A percentile compares a stretch with the other conserved stretches of the same genome.
These are phyloP conservation scores for Penicillium sp. DNA, from an alignment of 2,329 filamentous ascomycete species.

Conservation along the genomic window DNA sequence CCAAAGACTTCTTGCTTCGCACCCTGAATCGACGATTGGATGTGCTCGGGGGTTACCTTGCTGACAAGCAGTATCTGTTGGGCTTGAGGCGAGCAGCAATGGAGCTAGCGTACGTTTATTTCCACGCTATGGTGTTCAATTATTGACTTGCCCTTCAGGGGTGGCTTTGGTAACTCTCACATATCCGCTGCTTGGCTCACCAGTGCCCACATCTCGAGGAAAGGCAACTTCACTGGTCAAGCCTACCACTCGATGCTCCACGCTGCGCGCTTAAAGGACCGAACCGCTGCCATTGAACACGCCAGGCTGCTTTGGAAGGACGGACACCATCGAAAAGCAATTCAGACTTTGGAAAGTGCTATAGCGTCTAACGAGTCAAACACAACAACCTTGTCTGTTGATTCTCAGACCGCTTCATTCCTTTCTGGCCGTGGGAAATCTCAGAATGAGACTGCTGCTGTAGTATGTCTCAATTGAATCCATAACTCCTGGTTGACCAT, in stretches of 20 bases:
- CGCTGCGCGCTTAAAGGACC: slow-evolving; percentile 79
- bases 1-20: slow-evolving; percentile 44
- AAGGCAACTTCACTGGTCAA: slow-evolving; percentile 78
- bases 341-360: slow-evolving; percentile 83
- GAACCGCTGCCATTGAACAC: slow-evolving; percentile 90
- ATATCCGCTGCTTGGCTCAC: slow-evolving; percentile 83
- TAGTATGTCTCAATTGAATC: slow-evolving; percentile 28
- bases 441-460: slow-evolving; percentile 55
- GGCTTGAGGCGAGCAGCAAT: slow-evolving; percentile 84
- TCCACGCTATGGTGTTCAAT: slow-evolving; percentile 1
- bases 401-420: slow-evolving; percentile 38
- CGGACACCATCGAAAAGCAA: slow-evolving; percentile 90
- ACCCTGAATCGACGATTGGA: slow-evolving; percentile 77
- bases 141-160: slow-evolving; percentile 33
- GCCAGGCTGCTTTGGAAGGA: slow-evolving; percentile 91
- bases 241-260: slow-evolving; percentile 94
- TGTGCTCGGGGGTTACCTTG: slow-evolving; percentile 81
- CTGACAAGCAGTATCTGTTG: slow-evolving; percentile 91
- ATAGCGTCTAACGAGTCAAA: slow-evolving; percentile 80
- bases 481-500: neutral
- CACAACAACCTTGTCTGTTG: slow-evolving; percentile 40
- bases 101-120: slow-evolving; percentile 60
- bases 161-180: slow-evolving; percentile 67
- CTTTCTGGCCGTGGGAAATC: slow-evolving; percentile 46
- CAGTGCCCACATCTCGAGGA: slow-evolving; percentile 81